These are phyloP conservation scores for Geoglossum cookeanum DNA, from an alignment of 2,329 filamentous ascomycete genomes.

Conservation along the genomic window DNA sequence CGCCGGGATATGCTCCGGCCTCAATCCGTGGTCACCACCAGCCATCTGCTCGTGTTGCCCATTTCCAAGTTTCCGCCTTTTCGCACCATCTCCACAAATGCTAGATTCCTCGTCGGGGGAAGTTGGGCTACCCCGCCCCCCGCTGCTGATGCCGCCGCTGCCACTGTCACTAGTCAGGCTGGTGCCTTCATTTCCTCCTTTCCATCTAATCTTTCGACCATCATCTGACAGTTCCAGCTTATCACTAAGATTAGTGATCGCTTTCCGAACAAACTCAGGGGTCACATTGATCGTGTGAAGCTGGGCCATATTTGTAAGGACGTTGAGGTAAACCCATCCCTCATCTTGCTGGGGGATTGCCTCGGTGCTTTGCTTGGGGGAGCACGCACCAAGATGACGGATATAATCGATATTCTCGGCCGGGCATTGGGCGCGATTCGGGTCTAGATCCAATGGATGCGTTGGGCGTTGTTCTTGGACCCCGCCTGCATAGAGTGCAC, in stretches of 20 bases:
- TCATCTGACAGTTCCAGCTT: constrained; percentile 63
- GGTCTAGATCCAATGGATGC: constrained; percentile 56
- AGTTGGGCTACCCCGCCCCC: constrained; percentile 22
- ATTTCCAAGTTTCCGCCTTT: background rate
- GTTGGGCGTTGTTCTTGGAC: constrained; percentile 58
- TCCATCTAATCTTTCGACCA: constrained; percentile 64
- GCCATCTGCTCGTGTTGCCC: background rate
- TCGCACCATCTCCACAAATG: constrained; percentile 21
- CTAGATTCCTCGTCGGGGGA: constrained; percentile 32
- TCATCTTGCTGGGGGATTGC: constrained; percentile 42
- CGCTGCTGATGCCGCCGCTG: constrained; percentile 24
- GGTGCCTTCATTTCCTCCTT: constrained; percentile 46
- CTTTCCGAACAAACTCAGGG: constrained; percentile 53
- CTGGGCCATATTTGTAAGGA: constrained; percentile 66
- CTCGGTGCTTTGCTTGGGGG: constrained; percentile 32
- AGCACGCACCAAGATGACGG: constrained; percentile 49
- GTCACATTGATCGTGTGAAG: constrained; percentile 74
- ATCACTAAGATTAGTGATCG: constrained; percentile 48
- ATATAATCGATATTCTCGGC: constrained; percentile 66
- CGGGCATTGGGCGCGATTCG: constrained; percentile 54
- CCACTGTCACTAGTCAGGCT: constrained; percentile 47
- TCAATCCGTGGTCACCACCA: background rate
- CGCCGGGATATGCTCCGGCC: background rate
- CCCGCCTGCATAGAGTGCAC: background rate
- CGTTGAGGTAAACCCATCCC: constrained; percentile 68